Evolutionary conservation across 768 basidiomycete genomes (phyloP), one percentile per base, ranked within the genome.

Genomic region (Porphyrellus cyaneotinctus): DNA sequence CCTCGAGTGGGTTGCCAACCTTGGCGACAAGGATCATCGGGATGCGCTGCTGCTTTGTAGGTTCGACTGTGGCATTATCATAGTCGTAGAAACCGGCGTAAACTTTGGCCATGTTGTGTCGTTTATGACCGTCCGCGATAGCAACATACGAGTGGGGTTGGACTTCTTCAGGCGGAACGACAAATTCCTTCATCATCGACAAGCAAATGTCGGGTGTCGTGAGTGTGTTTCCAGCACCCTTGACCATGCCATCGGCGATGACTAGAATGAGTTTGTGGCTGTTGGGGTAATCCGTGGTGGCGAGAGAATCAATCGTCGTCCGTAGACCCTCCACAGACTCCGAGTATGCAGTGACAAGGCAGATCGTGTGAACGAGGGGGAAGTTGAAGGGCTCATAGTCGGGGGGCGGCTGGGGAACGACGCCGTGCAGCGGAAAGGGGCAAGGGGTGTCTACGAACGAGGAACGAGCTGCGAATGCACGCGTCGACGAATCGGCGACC

Each of bases 41-140:
- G 2, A 97, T 91, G 30, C 92, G 87, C 68, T 99, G 97, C 68
- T 98, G 97, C 73, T 98, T 99, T 47, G 85, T 87, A 28, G 78
- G 74, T 71, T 98, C 97, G 23, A 88, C 79, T 2, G 95, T 95
- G 37, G 85, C 79, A 64, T 93, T 81, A 65, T 97, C 93, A 71
- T 98, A 99, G 56, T 85, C 82, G 70, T 99, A 98, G 76, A 91
- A 99, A 12, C 97, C 97, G 33, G 97, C 95, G 64, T 88, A 97
- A 36, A 98, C 94, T 73, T 95, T 94, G 36, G 94, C 95, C 94
- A 95, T 97, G 69, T 99, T 99, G 77, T 98, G 97, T 32, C 93
- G 82, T 74, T 97, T 98, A 78, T 98, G 95, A n/a, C 97, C 97
- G 65, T 99, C 95, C 15, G 97, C 97, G 62, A 99, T 97, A 53